Evolutionary conservation across 1,284 basidiomycete genomes (phyloP), one percentile per base, ranked within the genome.

Genomic region (Sphagnurus paluster): DNA sequence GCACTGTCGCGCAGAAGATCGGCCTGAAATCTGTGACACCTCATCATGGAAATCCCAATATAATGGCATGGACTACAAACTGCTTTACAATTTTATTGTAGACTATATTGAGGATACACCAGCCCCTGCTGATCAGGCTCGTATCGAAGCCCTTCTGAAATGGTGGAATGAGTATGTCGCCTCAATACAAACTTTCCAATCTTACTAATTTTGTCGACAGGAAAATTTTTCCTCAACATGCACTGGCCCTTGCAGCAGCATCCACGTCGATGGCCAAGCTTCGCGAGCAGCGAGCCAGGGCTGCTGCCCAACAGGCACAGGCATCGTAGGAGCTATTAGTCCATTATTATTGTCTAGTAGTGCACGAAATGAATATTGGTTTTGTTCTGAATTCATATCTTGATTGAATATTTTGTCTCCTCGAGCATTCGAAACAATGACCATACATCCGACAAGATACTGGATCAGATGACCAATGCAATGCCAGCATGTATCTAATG

Each of bases 41-140:
- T 34, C 58, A n/a, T 17, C 16, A 6, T 64, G 61, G 62, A 41
- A 45, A 16, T 41, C 53, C 1, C 35, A 16, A 0, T 52, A 65
- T 45, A 56, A 56, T 9, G 44, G 45, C 20, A 58, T 62, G 36
- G 53, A 48, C 44, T 60, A 57, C 39, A 28, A 45, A 1, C 39
- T 37, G 0, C 51, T 63, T 20, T 63, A 63, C 35, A 50, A 56
- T 32, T 56, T 56, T 29, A 50, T 63, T 30, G 49, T 63, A 21
- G 58, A 64, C 34, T 65, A 53, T 39, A 61, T 65, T 40, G 57
- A 64, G 37, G 52, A 48, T 16, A 40, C 46, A 1, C 42, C 42
- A 2, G 47, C 52, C 2, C 39, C 48, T 0, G 38, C 36, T 3
- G 49, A 50, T 13, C 24, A 50, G 38, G 44, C 42, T 10, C 36